phyloP scores from a whole-genome alignment of 352 stramenopile genomes.

The Salisapilia sapeloensis region DNA sequence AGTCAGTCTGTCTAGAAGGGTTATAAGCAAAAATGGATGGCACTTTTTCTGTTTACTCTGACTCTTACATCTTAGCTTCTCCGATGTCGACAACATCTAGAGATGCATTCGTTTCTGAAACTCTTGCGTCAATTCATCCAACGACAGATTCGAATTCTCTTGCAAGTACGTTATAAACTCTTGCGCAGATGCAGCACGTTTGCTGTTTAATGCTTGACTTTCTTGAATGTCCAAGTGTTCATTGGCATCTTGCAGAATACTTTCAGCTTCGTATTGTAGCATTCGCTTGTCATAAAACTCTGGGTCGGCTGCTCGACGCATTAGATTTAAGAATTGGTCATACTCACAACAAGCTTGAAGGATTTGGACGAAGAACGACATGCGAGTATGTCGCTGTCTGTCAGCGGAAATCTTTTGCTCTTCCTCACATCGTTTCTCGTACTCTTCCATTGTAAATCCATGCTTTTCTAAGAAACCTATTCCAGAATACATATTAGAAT shows the following conservation, averaged over 20 bases:
- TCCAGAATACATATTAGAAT: background rate
- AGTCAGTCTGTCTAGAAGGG: slow-evolving; percentile 6
- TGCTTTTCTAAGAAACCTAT: slow-evolving; percentile 24
- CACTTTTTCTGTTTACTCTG: background rate
- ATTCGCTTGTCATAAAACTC: slow-evolving; percentile 76
- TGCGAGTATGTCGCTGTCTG: slow-evolving; percentile 51
- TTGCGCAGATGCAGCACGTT: slow-evolving; percentile 29
- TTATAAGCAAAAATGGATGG: slow-evolving; percentile 4
- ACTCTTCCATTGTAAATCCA: slow-evolving; percentile 64
- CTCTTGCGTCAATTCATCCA: slow-evolving; percentile 56
- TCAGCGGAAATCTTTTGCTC: slow-evolving; percentile 50
- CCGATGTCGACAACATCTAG: slow-evolving; percentile 1
- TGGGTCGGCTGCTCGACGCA: slow-evolving; percentile 53
- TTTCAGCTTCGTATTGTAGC: slow-evolving; percentile 45
- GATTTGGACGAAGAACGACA: slow-evolving; percentile 74
- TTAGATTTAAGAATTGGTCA: slow-evolving; percentile 75
- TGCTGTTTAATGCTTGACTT: too few species aligned
- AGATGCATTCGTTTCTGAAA: slow-evolving; percentile 58
- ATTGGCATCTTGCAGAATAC: slow-evolving; percentile 27
- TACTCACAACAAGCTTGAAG: slow-evolving; percentile 62
- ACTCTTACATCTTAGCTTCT: background rate
- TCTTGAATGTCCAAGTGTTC: slow-evolving; percentile 9
- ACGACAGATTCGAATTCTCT: slow-evolving; percentile 40
- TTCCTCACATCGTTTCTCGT: slow-evolving; percentile 44
- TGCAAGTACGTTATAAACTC: slow-evolving; percentile 58